Conservation (phyloP, 75 land plant species). For the Sequoia sempervirens region DNA sequence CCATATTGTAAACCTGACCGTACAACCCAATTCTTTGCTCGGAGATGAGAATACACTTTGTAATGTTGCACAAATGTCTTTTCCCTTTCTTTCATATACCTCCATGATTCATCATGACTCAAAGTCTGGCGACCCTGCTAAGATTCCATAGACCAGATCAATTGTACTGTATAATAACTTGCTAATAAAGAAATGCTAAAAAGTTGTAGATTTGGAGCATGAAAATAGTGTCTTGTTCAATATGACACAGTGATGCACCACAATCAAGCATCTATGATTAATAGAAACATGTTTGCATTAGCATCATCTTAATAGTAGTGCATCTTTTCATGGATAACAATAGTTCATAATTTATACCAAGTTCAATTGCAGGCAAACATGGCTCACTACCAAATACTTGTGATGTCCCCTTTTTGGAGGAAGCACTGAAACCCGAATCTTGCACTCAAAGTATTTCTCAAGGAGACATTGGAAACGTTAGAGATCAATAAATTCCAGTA, state of each 20-base stretch:
- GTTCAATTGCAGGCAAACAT: neutral
- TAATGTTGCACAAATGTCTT: slow-evolving; percentile 37
- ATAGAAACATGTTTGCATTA: neutral
- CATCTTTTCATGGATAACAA: neutral
- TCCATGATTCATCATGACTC: slow-evolving; percentile 45
- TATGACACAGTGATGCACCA: neutral
- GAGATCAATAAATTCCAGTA: no score
- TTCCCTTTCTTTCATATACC: slow-evolving; percentile 30
- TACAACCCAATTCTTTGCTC: slow-evolving; percentile 76
- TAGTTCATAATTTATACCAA: neutral
- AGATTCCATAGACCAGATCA: slow-evolving; percentile 3
- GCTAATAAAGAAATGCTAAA: neutral
- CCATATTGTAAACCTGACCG: slow-evolving; percentile 76
- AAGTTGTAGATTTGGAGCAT: neutral
- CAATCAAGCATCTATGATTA: neutral
- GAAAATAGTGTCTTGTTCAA: neutral
- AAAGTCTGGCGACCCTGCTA: slow-evolving; percentile 22
- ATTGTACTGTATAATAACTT: neutral
- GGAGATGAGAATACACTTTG: slow-evolving; percentile 72
- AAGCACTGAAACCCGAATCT: no score
- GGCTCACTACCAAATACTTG: neutral
- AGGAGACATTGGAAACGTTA: no score
- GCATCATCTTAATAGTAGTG: neutral
- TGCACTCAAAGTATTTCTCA: no score
- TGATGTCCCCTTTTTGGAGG: no score